These are phyloP conservation scores for Paecilomyces formosus DNA, from an alignment of 2,329 filamentous ascomycete species.

Conservation along the genomic window DNA sequence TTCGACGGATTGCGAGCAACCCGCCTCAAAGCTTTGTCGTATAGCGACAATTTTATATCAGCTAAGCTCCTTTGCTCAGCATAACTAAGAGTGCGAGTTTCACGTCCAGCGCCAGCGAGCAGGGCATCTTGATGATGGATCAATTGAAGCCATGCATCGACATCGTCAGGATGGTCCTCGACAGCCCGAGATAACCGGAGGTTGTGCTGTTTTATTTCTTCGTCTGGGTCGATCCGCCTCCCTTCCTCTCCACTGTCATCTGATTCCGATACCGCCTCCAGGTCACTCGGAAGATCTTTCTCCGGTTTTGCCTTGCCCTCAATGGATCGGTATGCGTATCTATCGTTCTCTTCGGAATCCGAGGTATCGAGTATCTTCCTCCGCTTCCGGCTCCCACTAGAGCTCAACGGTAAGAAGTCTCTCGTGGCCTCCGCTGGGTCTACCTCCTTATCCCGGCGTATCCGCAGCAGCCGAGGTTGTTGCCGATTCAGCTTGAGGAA, in stretches of 20 bases:
- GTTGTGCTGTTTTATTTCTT: constrained; percentile 35
- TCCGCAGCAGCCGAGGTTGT: constrained; percentile 15
- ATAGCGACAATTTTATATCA: constrained; percentile 72
- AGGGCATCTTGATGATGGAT: constrained; percentile 69
- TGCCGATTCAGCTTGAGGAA: constrained; percentile 19
- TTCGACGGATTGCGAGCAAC: constrained; percentile 41
- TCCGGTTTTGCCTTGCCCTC: constrained; percentile 52
- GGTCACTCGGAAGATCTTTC: constrained; percentile 39
- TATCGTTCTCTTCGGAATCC: constrained; percentile 41
- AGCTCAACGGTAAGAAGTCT: constrained; percentile 26
- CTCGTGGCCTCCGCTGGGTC: constrained; percentile 14
- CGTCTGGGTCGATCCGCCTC: constrained; percentile 31
- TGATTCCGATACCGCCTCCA: constrained; percentile 44
- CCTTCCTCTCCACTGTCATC: constrained; percentile 33
- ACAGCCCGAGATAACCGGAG: constrained; percentile 57
- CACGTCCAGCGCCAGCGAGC: constrained; percentile 38
- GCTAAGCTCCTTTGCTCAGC: constrained; percentile 63
- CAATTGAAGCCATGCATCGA: constrained; percentile 69
- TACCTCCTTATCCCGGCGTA: constrained; percentile 13
- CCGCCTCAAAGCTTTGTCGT: constrained; percentile 65
- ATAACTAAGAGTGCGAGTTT: constrained; percentile 39
- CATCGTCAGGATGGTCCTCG: constrained; percentile 58
- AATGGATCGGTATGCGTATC: constrained; percentile 58
- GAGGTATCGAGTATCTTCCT: constrained; percentile 21
- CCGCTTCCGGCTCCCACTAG: constrained; percentile 27